Percentiles rank a stretch among this genome's conserved stretches.
phyloP scores from a whole-genome alignment of 73 alveolate species.

The Paramecium caudatum region DNA sequence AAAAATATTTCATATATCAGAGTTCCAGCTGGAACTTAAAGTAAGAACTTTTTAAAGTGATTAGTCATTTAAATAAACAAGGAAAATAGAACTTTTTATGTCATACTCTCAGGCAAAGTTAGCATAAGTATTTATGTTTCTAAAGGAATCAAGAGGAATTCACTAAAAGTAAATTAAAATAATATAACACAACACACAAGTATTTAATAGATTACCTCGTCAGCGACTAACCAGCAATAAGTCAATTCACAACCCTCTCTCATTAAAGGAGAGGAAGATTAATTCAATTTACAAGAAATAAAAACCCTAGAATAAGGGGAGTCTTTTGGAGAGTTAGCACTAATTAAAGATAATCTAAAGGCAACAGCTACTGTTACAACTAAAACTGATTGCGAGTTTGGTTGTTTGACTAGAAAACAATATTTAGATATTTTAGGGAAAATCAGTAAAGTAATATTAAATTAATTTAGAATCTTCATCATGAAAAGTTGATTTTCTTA shows the following conservation, averaged over 20 bases:
- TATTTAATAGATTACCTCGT: neutral
- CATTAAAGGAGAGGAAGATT: slow-evolving; percentile 49
- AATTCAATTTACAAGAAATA: slow-evolving; percentile 12
- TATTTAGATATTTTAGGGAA: slow-evolving; percentile 56
- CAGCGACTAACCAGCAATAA: too few species aligned
- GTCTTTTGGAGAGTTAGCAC: slow-evolving; percentile 64
- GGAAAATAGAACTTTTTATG: slow-evolving; percentile 65
- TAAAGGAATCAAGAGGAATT: neutral
- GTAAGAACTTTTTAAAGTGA: neutral
- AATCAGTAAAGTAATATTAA: slow-evolving; percentile 26
- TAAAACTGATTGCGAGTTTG: slow-evolving; percentile 65
- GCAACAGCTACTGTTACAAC: slow-evolving; percentile 64
- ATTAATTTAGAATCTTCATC: neutral
- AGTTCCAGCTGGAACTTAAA: slow-evolving; percentile 16
- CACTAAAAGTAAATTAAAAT: neutral
- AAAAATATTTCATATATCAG: neutral
- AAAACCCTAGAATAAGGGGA: slow-evolving; percentile 50
- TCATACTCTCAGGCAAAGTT: slow-evolving; percentile 50
- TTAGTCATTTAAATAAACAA: slow-evolving; percentile 46
- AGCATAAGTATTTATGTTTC: slow-evolving; percentile 27
- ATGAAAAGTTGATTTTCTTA: slow-evolving; percentile 11
- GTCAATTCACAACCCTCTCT: neutral
- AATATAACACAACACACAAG: slow-evolving; percentile 8
- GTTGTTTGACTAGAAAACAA: slow-evolving; percentile 27
- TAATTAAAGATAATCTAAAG: slow-evolving; percentile 49